These are phyloP conservation scores for Cystofilobasidium ferigula DNA, from an alignment of 768 basidiomycete species.

Conservation along the genomic window DNA sequence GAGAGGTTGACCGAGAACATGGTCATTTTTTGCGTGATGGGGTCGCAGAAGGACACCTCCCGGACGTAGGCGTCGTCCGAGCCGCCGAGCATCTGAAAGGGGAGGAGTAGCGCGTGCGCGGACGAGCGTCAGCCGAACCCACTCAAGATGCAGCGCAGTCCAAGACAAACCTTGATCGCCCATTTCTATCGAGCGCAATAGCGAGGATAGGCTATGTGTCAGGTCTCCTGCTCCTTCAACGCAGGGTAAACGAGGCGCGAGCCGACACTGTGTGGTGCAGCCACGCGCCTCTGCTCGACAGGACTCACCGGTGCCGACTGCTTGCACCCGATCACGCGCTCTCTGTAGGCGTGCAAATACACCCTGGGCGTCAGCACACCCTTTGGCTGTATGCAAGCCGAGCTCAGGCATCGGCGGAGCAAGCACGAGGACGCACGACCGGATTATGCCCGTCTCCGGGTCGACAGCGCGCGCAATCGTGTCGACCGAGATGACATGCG, in stretches of 20 bases:
- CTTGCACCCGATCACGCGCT: constrained; percentile 57
- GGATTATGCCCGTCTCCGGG: constrained; percentile 23
- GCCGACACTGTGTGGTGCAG: no score
- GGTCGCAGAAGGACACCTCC: constrained; percentile 88
- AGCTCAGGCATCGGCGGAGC: no score
- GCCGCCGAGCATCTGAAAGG: constrained; percentile 66
- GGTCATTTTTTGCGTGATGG: constrained; percentile 62
- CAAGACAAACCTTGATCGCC: constrained; percentile 66
- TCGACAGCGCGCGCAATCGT: constrained; percentile 23
- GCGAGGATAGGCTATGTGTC: no score
- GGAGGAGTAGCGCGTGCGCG: background rate
- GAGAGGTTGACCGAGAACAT: constrained; percentile 89
- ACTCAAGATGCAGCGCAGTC: background rate
- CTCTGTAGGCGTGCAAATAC: background rate
- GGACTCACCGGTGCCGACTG: constrained; percentile 60
- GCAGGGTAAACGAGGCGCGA: no score
- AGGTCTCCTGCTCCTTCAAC: no score
- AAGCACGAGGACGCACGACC: constrained; percentile 15
- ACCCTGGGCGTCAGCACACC: background rate
- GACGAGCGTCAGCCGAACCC: constrained; percentile 11
- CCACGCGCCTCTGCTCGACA: no score
- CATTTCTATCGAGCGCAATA: constrained; percentile 42
- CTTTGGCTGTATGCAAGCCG: background rate
- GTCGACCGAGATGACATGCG: constrained; percentile 24
- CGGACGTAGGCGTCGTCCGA: constrained; percentile 90